A percentile compares a stretch with the other conserved stretches of the same genome.
These are phyloP conservation scores for Metarhizium anisopliae DNA, from an alignment of 2,329 filamentous ascomycete species.

Conservation along the genomic window DNA sequence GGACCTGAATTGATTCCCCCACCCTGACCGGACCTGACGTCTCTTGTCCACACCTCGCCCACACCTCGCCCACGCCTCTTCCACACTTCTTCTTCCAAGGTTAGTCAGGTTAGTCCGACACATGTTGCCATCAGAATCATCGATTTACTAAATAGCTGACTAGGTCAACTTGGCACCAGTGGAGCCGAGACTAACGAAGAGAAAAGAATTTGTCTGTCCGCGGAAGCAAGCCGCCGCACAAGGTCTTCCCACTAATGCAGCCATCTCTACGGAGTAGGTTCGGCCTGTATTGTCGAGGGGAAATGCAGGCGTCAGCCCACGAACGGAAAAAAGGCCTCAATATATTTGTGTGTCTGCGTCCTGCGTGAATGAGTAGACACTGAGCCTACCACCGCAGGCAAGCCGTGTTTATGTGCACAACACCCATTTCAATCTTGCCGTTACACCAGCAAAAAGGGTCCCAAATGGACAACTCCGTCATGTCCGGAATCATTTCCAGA, in stretches of 20 bases:
- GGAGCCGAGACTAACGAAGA: no score
- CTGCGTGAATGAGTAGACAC: not conserved
- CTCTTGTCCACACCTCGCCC: not conserved
- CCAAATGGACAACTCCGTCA: not conserved
- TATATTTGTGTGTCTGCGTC: not conserved
- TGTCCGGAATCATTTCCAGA: not conserved
- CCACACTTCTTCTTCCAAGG: not conserved
- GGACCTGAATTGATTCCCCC: not conserved
- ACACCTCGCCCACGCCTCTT: no score
- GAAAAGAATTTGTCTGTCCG: not conserved
- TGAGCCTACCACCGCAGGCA: not conserved
- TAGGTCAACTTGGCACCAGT: not conserved
- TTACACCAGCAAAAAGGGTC: not conserved
- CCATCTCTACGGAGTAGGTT: not conserved
- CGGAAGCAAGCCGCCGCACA: not conserved
- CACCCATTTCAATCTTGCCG: not conserved
- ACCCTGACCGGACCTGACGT: not conserved
- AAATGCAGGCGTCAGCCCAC: not conserved
- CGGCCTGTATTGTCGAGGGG: not conserved
- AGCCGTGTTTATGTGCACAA: not conserved
- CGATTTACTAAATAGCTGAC: not conserved
- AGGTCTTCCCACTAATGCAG: not conserved
- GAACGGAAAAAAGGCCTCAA: not conserved
- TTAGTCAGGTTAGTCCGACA: not conserved
- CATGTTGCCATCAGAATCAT: not conserved